Conservation (phyloP, 305 asterid genomes). For the Fraxinus angustifolia region DNA sequence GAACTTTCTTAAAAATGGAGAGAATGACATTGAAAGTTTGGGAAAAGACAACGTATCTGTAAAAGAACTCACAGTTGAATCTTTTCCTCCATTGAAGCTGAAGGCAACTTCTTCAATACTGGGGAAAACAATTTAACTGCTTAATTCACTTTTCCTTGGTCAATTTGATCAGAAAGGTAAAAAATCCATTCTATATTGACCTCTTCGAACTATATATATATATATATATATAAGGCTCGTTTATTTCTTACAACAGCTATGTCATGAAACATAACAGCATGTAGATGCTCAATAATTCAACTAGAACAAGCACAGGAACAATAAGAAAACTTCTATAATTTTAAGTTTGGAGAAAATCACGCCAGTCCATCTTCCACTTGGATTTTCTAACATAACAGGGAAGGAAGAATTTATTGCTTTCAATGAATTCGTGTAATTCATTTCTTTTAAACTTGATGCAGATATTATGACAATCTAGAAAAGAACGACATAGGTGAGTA, state of each 20-base stretch:
- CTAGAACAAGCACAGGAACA: not conserved
- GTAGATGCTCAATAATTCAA: not conserved
- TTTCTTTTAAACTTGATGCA: not conserved
- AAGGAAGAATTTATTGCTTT: not conserved
- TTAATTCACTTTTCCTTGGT: not conserved
- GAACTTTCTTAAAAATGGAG: not conserved
- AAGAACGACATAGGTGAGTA: not conserved
- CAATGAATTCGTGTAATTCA: not conserved
- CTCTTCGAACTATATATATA: not conserved
- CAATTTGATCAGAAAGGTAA: slow-evolving; percentile 8
- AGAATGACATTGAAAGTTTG: not conserved
- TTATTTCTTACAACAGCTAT: slow-evolving; percentile 14
- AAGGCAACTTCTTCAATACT: slow-evolving; percentile 84
- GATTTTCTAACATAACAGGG: not conserved
- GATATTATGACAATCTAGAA: not conserved
- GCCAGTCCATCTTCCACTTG: not conserved
- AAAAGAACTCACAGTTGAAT: slow-evolving; percentile 69
- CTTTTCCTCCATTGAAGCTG: slow-evolving; percentile 97
- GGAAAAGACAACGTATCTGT: not conserved
- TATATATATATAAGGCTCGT: not conserved
- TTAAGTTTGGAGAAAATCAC: not conserved
- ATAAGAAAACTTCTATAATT: not conserved
- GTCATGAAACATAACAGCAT: not conserved
- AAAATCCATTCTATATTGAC: not conserved
- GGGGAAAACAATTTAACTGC: slow-evolving; percentile 27